Base-by-base conservation (phyloP, 768 basidiomycete genomes). In the Auricularia sp. region DNA sequence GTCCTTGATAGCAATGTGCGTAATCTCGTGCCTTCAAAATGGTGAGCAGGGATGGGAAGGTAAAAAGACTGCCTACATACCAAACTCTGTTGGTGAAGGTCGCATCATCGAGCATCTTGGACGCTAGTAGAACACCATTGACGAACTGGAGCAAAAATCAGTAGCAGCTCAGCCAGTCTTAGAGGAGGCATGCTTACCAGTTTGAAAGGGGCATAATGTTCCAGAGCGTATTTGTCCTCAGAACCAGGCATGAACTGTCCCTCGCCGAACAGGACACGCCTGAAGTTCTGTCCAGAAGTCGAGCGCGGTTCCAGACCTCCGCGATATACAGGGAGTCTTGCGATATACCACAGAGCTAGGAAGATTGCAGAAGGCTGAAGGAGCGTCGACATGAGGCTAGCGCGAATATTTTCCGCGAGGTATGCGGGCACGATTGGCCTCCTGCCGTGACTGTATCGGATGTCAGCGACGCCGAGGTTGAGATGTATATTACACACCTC, bases 311-410 rank as follows among this genome's bases (percentile, higher is more conserved):
- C 34, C 61, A 8, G 12, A 36, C 16, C 33, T 36, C 80, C 82
- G 68, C 88, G 83, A 71, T 81, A 87, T 11, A 89, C 83, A 8
- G 90, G 90, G n/a, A 92, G 79, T 61, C 84, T 85, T 42, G 84
- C 83, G 62, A 92, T 90, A 71, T 92, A 92, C 89, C 90, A 91
- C 54, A 92, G 67, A 2, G 88, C 87, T 61, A 92, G 76, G 66
- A 91, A 80, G 56, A 91, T 81, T 34, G 87, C 90, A 7, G 90
- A 91, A 1, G 90, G 90, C 71, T 92, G 90, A 62, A 92, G 76
- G 51, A 92, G 78, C 2, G 90, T 92, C 5, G 90, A 90, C 62
- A 91, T 79, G 65, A 92, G 72, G 69, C 91, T 76, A 6, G 87
- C 86, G 68, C 90, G 90, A 33, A 90, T 80, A 8, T 86, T 83